phyloP scores from a whole-genome alignment of 176 grass and related monocot genomes.

The Oryza longistaminata region DNA sequence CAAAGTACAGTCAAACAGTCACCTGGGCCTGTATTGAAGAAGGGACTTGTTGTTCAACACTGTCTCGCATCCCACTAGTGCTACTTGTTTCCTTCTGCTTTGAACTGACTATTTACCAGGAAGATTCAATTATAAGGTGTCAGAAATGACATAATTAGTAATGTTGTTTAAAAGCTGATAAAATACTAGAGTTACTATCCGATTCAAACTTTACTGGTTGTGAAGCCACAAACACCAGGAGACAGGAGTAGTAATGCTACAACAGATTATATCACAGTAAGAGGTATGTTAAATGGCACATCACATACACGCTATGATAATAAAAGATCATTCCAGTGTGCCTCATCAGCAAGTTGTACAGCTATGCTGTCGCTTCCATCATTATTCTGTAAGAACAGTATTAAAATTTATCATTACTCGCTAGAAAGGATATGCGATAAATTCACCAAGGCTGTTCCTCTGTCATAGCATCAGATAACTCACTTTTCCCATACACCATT shows the following conservation, averaged over 20 bases:
- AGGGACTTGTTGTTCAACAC: conserved; percentile 76
- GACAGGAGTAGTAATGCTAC: background rate
- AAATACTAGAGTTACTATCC: background rate
- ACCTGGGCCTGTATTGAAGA: conserved; percentile 87
- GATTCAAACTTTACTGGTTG: background rate
- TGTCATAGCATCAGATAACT: conserved; percentile 23
- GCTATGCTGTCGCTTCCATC: conserved; percentile 79
- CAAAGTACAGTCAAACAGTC: background rate
- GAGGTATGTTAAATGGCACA: conserved; percentile 5
- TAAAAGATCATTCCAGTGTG: conserved; percentile 90
- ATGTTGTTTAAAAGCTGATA: background rate
- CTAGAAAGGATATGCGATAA: background rate
- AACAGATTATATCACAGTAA: background rate
- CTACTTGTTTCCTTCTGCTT: conserved; percentile 98
- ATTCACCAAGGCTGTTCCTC: conserved; percentile 14
- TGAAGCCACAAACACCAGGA: background rate
- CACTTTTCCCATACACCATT: conserved; percentile 97
- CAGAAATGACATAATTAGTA: background rate
- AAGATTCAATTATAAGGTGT: background rate
- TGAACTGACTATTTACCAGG: conserved; percentile 67
- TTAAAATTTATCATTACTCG: conserved; percentile 17
- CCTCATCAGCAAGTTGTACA: conserved; percentile 75
- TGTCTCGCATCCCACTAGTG: conserved; percentile 79
- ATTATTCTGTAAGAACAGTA: conserved; percentile 54
- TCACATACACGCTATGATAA: conserved; percentile 94